phyloP scores from a whole-genome alignment of 1,284 basidiomycete species.

The Bondarzewia mesenterica region DNA sequence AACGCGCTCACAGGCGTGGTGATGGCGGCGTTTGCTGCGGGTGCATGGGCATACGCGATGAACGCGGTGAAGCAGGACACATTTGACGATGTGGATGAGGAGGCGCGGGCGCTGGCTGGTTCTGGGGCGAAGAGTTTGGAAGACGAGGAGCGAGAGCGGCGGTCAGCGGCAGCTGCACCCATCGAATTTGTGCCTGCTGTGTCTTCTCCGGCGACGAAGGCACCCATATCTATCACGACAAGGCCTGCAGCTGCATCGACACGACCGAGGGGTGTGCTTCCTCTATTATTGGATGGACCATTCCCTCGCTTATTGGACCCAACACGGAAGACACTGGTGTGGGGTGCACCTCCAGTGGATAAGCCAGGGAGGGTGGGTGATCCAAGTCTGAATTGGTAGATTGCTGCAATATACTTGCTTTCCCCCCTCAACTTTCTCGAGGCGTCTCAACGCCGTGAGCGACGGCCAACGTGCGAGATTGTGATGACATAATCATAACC shows the following conservation, averaged over 20 bases:
- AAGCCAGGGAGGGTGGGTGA: conserved; percentile 35
- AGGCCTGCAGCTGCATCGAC: conserved; percentile 8
- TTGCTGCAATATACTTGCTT: no score
- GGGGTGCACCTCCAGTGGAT: conserved; percentile 65
- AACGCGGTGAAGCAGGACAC: conserved; percentile 89
- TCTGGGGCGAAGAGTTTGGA: conserved; percentile 24
- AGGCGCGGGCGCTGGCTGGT: conserved; percentile 47
- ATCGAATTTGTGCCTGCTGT: conserved; percentile 6
- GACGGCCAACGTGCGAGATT: no score
- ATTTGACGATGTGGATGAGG: conserved; percentile 79
- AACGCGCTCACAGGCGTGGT: conserved; percentile 76
- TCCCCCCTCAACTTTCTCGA: no score
- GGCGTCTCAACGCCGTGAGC: no score
- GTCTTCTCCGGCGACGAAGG: conserved; percentile 4
- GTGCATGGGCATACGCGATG: conserved; percentile 91
- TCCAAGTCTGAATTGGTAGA: no score
- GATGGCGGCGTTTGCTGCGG: conserved; percentile 72
- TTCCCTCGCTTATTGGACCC: conserved; percentile 52
- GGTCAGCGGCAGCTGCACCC: conserved; percentile 7
- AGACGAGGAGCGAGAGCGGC: conserved; percentile 14
- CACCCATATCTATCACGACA: not conserved
- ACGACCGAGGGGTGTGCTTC: conserved; percentile 32
- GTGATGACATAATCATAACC: no score
- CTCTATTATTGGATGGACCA: conserved; percentile 31
- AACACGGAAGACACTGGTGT: conserved; percentile 48